Evolutionary conservation across 2,329 filamentous ascomycete genomes (phyloP), one percentile per base, ranked within the genome.

Genomic region (Penicillium sp.): DNA sequence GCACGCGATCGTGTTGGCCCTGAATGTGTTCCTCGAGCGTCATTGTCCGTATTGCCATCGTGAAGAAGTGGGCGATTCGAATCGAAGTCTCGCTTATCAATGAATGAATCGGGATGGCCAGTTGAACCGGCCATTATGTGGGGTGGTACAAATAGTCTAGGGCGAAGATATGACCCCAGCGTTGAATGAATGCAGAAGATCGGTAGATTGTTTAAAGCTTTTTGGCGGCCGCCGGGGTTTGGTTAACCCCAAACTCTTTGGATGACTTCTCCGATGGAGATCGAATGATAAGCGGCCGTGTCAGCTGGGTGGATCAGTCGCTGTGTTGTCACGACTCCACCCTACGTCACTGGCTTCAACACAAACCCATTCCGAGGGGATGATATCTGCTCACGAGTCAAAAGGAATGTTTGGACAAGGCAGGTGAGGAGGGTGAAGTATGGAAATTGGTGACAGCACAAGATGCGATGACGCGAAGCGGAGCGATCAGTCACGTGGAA

Each of bases 31-130:
- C 22, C 20, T 14, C 7, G 29, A 25, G 13, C 35, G 48, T 17
- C 42, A 16, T 37, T 37, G 7, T 51, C 46, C 6, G 42, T 27
- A 1, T 43, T 34, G 17, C 40, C 35, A 11, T 51, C 54, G 5
- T 52, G 45, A n/a, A 59, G 47, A 4, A 62, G 42, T 7, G 62
- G 54, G 22, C 67, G 61, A 43, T 70, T 58, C 15, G 57, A 50
- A 50, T 72, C 69, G 44, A 71, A 71, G 47, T 71, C 69, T 13
- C 68, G 63, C 46, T 69, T 67, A 48, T 70, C 67, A 44, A 71
- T 66, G 25, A 42, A 30, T 7, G 48, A 18, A 18, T 43, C 35
- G n/a, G 32, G 9, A 27, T 45, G 52, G 33, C 45, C 44, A 37
- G 50, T 48, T n/a, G 47, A 45, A 23, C 37, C 41, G 5, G 57